Base-by-base conservation (phyloP, 164 flowering plant species). In the Warburgia ugandensis region DNA sequence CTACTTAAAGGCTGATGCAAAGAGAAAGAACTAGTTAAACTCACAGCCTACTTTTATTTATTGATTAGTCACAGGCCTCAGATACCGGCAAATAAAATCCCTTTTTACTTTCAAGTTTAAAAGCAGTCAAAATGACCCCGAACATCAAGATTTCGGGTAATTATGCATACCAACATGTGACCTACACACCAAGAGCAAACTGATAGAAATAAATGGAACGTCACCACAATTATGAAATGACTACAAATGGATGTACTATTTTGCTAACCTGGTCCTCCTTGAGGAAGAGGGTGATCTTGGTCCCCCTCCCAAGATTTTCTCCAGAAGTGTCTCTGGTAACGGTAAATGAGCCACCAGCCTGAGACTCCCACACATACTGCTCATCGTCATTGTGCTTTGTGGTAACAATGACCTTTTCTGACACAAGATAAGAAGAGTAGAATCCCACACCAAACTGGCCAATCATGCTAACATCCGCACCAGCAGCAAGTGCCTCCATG, bases 391-490 rank as follows among this genome's bases (percentile, higher is more conserved):
- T 57, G 40, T 57, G 61, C 38, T 57, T 57, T 1, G 61, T 57
- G 28, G 46, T 41, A 11, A 57, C 61, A 30, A 57, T 22, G 7
- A 57, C 61, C 31, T 38, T 57, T 46, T 57, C 61, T 1, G 61
- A 54, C 6, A 57, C 61, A 10, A 57, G 31, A 41, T 48, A 57
- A 19, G 61, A 38, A 3, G 61, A 57, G 39, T 57, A 57, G 39
- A 57, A 57, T 28, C 61, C 61, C 4, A 57, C 61, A 38, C 61
- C 61, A 5, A 57, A 57, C 31, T 57, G 61, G 2, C 61, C 61
- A 22, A 57, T 57, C 61, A 57, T 57, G 53, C 61, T 57, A 5
- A 57, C 61, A 29, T 57, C 61, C 13, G 61, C 61, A 7, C 61
- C 54, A 2, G 61, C 61, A 30, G 38, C 48, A 29, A 57, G 35